Base-by-base conservation (phyloP, 2,329 filamentous ascomycete genomes). In the Nannizzia gypsea region DNA sequence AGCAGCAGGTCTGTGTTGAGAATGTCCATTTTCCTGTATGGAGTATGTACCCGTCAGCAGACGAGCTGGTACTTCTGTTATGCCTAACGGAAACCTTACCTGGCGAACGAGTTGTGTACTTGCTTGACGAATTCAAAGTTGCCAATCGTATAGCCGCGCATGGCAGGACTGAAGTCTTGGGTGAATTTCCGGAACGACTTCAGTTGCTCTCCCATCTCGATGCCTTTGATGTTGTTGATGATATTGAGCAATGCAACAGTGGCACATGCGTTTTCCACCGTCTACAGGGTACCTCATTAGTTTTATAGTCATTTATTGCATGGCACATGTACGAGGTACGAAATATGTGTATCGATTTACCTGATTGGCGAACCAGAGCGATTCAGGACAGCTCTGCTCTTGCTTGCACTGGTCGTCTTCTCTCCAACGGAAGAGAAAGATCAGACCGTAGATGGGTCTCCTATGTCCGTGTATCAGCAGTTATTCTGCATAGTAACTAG, bases 351-450 rank as follows among this genome's bases (percentile, higher is more conserved):
- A 17, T 42, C 38, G 6, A 34, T 17, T 8, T 54, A 89, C 87
- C 76, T 95, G 92, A 68, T 96, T 96, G 28, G 91, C 90, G 71
- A 96, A 97, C 92, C 93, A 99, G 17, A 97, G 77, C 31, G 83
- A 76, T 2, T 82, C 76, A 0, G 85, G 84, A 63, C 82, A 85
- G 63, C 71, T 78, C 50, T 75, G 77, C 63, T 81, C 77, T 60
- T 78, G 74, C 67, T 75, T 81, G 65, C 71, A 70, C 3, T 74
- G 70, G 59, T 83, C 79, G n/a, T 80, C 78, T 34, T 82, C 81
- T 31, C 81, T 79, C 66, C 83, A 96, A 61, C 86, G 83, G 67
- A 90, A 96, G 1, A 96, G 81, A 64, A 97, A 93, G 56, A 99
- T 87, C n/a, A 97, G 76, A 2, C 92, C 92, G 66, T 89, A 84